These are phyloP conservation scores for Cordyceps cateniannulata DNA, from an alignment of 2,329 filamentous ascomycete genomes.

Conservation along the genomic window DNA sequence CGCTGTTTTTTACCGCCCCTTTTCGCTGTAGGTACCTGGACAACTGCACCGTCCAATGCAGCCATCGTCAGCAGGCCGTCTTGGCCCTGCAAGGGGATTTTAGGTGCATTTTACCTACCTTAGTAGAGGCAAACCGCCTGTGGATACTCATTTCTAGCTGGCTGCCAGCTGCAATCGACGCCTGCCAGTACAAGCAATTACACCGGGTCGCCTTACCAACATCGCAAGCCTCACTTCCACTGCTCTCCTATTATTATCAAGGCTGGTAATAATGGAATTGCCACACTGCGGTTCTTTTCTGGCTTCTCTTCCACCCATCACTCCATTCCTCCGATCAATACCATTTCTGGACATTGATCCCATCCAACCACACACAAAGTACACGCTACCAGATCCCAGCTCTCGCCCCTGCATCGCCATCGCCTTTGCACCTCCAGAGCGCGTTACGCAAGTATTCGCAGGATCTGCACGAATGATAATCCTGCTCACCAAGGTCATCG, in stretches of 20 bases:
- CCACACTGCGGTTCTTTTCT: background rate
- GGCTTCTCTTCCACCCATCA: background rate
- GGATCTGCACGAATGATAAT: background rate
- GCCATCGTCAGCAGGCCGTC: too few relatives aligned
- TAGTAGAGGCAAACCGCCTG: background rate
- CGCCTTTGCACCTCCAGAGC: too few relatives aligned
- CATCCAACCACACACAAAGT: background rate
- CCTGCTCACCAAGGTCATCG: background rate
- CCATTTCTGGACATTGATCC: background rate
- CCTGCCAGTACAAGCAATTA: too few relatives aligned
- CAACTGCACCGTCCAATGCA: background rate
- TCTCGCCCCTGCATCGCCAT: background rate
- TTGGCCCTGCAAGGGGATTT: too few relatives aligned
- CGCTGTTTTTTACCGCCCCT: too few relatives aligned
- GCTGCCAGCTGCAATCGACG: too few relatives aligned
- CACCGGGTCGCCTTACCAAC: too few relatives aligned
- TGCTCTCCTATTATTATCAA: too few relatives aligned
- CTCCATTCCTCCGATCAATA: conserved; percentile 2
- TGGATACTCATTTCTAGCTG: background rate
- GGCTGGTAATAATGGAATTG: background rate
- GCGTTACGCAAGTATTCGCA: too few relatives aligned
- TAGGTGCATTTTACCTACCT: too few relatives aligned
- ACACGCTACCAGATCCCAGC: background rate
- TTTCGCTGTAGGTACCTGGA: too few relatives aligned
- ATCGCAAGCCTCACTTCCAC: too few relatives aligned